A percentile compares a stretch with the other conserved stretches of the same genome.
Evolutionary conservation across 2,329 filamentous ascomycete genomes (phyloP).

Genomic region (Aspergillus texensis): DNA sequence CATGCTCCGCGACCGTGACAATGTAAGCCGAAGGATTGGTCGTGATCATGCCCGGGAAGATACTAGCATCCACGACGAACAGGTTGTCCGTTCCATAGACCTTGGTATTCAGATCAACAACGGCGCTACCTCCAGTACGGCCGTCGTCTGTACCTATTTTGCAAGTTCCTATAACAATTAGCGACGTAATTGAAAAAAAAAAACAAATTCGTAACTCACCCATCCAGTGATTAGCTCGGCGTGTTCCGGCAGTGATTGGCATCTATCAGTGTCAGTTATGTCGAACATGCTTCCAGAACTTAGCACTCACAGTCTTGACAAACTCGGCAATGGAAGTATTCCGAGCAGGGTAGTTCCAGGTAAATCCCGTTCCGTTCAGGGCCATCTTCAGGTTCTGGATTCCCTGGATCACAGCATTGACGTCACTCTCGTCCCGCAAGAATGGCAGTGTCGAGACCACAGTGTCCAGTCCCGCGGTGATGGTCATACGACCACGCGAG

Average conservation of each 20-base stretch:
- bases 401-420: conserved; percentile 13
- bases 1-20: conserved; percentile 15
- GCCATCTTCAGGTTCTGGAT: conserved; percentile 9
- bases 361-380: conserved; percentile 5
- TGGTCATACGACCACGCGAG: conserved; percentile 13
- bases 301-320: conserved; percentile 7
- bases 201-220: conserved; percentile 5
- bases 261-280: conserved; percentile 1
- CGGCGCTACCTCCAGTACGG: conserved; percentile 17
- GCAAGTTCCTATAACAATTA: conserved; percentile 15
- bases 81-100: conserved; percentile 18
- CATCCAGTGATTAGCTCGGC: conserved; percentile 14
- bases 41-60: conserved; percentile 20
- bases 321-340: conserved; percentile 11
- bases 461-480: conserved; percentile 8
- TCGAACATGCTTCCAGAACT: background rate
- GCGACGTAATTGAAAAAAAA: background rate
- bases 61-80: conserved; percentile 19
- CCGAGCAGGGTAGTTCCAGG: conserved; percentile 14
- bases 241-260: conserved; percentile 5
- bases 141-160: conserved; percentile 25
- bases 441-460: conserved; percentile 13
- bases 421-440: conserved; percentile 8
- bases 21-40: conserved; percentile 21
- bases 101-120: conserved; percentile 23